Evolutionary conservation across 306 rosid species (phyloP).

Genomic region (Cicer chorassanicum): DNA sequence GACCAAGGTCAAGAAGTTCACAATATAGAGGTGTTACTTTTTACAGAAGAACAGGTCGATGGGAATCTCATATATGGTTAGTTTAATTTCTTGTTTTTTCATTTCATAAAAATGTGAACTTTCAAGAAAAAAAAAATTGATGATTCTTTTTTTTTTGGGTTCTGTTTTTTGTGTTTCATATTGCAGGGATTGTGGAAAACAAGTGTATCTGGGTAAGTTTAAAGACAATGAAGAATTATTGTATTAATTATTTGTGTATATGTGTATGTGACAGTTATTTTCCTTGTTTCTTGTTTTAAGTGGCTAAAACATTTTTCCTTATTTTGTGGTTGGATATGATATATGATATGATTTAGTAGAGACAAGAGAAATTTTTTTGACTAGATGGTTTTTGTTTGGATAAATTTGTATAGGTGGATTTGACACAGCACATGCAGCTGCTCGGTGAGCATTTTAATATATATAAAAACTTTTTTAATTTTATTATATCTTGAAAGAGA

Average conservation of each 20-base stretch:
- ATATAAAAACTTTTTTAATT: conserved; percentile 22
- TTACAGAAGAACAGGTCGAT: conserved; percentile 98
- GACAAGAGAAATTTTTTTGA: conserved; percentile 43
- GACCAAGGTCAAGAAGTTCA: conserved; percentile 95
- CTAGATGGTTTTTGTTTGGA: conserved; percentile 54
- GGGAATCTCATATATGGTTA: conserved; percentile 99
- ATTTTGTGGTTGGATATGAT: conserved; percentile 23
- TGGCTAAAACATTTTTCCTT: background rate
- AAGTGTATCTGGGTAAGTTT: conserved; percentile 95
- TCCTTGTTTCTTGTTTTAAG: background rate
- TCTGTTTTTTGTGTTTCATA: conserved; percentile 30
- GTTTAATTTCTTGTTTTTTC: conserved; percentile 3
- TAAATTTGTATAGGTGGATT: conserved; percentile 85
- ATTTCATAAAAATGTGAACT: conserved; percentile 21
- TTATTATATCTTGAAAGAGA: conserved; percentile 14
- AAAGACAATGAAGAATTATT: background rate
- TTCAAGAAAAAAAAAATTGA: background rate
- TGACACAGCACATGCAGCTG: conserved; percentile 99
- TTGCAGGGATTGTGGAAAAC: conserved; percentile 98
- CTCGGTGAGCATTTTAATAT: conserved; percentile 69
- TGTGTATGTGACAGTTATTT: background rate
- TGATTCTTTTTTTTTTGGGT: conserved; percentile 6
- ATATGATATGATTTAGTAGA: conserved; percentile 41
- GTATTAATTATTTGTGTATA: background rate
- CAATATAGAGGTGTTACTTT: conserved; percentile 98